Percentiles rank a stretch among this genome's conserved stretches.
Conservation (phyloP, 2,329 filamentous ascomycete species). For the Pseudocercospora fijiensis region DNA sequence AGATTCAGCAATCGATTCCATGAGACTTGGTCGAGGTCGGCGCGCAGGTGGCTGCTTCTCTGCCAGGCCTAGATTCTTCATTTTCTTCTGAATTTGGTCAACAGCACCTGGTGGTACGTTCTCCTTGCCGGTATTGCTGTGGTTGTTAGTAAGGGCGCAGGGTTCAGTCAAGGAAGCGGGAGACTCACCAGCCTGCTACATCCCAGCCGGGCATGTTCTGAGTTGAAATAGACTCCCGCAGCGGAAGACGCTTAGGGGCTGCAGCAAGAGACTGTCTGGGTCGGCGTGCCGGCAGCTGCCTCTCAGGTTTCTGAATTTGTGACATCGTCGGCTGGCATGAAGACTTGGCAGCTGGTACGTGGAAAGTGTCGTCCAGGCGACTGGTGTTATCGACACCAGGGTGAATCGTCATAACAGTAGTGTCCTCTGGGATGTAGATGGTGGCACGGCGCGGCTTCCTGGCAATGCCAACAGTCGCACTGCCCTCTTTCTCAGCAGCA, state of each 20-base stretch:
- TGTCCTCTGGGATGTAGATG: conserved; percentile 55
- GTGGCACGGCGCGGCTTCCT: conserved; percentile 49
- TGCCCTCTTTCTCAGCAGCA: conserved; percentile 5
- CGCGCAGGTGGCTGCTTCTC: not conserved
- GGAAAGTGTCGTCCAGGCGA: conserved; percentile 38
- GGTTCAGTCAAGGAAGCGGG: not conserved
- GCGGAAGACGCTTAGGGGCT: conserved; percentile 51
- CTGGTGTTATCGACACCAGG: conserved; percentile 43
- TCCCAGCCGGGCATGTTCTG: conserved; percentile 36
- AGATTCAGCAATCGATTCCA: conserved; percentile 30
- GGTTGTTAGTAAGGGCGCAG: not conserved
- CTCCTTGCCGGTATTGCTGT: conserved; percentile 59
- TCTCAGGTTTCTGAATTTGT: not conserved
- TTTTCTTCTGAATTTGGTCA: conserved; percentile 6
- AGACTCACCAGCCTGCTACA: conserved; percentile 43
- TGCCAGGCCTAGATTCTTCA: not conserved
- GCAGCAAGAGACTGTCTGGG: conserved; percentile 46
- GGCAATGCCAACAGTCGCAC: not conserved
- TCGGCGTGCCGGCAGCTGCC: conserved; percentile 26
- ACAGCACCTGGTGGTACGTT: conserved; percentile 56
- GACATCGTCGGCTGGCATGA: not conserved
- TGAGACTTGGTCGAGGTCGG: conserved; percentile 17
- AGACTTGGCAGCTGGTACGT: not conserved
- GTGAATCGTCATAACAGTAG: conserved; percentile 53
- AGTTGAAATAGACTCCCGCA: conserved; percentile 42